A percentile compares a stretch with the other conserved stretches of the same genome.
Conservation (phyloP, 495 filamentous ascomycete genomes). For the Trichoderma asperelloides region DNA sequence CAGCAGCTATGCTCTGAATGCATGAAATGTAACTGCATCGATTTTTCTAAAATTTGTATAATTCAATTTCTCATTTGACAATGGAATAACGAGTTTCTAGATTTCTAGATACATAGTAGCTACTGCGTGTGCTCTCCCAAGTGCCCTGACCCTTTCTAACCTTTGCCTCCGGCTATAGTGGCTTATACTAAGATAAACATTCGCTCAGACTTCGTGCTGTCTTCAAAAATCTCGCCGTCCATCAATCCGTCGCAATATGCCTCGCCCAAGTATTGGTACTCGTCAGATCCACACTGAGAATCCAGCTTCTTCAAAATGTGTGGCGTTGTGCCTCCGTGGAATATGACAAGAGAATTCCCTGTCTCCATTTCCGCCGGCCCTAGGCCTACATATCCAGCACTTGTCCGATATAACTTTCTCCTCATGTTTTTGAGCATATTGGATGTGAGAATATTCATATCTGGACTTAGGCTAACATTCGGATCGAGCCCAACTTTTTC, state of each 20-base stretch:
- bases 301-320: neutral
- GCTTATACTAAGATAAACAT: neutral
- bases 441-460: neutral
- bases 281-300: neutral
- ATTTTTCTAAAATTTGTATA: too few relatives aligned
- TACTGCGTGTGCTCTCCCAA: too few relatives aligned
- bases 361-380: neutral
- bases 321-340: neutral
- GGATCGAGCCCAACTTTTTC: neutral
- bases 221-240: neutral
- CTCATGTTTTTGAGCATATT: neutral
- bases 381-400: neutral
- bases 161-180: too few relatives aligned
- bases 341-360: neutral
- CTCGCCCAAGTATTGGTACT: neutral
- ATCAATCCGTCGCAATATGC: neutral
- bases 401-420: neutral
- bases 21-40: too few relatives aligned
- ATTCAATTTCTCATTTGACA: too few relatives aligned
- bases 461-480: neutral
- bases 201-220: neutral
- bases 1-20: too few relatives aligned
- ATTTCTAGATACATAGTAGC: too few relatives aligned
- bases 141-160: too few relatives aligned
- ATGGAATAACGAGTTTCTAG: too few relatives aligned